phyloP scores from a whole-genome alignment of 148 eudicot species.

The Fallopia convolvulus region DNA sequence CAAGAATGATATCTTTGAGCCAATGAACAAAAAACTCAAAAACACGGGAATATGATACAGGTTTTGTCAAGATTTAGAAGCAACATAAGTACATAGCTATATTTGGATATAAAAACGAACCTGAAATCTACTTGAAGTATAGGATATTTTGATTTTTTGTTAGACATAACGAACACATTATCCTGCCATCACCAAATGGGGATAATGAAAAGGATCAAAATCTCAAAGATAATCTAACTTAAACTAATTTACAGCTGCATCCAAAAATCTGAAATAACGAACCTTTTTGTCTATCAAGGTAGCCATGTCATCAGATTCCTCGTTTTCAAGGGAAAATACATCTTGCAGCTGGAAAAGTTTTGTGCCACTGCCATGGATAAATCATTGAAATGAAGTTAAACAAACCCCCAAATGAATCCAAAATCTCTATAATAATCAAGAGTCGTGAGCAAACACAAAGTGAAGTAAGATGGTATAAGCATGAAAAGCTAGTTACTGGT shows the following conservation, averaged over 20 bases:
- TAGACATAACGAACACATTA: constrained; percentile 96
- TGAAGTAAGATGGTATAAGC: background rate
- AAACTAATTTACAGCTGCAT: background rate
- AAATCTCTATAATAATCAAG: background rate
- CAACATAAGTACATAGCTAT: background rate
- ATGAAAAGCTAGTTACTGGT: background rate
- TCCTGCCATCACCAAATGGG: constrained; percentile 20
- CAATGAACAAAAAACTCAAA: background rate
- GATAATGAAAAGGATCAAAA: background rate
- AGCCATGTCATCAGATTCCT: constrained; percentile 71
- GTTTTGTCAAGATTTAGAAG: background rate
- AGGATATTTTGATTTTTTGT: constrained; percentile 92
- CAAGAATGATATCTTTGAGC: background rate
- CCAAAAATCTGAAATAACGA: background rate
- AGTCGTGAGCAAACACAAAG: background rate
- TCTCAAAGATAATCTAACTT: constrained; percentile 1
- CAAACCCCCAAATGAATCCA: constrained; percentile 4
- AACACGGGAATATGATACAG: background rate
- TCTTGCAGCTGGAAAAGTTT: constrained; percentile 77
- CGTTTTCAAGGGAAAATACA: constrained; percentile 68
- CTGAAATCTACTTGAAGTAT: constrained; percentile 98
- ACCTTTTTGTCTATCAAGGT: constrained; percentile 92
- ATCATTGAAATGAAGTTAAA: constrained; percentile 4
- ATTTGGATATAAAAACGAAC: constrained; percentile 23
- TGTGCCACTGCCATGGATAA: constrained; percentile 54